Conservation (phyloP, 352 stramenopile species). For the Phytophthora cactorum region DNA sequence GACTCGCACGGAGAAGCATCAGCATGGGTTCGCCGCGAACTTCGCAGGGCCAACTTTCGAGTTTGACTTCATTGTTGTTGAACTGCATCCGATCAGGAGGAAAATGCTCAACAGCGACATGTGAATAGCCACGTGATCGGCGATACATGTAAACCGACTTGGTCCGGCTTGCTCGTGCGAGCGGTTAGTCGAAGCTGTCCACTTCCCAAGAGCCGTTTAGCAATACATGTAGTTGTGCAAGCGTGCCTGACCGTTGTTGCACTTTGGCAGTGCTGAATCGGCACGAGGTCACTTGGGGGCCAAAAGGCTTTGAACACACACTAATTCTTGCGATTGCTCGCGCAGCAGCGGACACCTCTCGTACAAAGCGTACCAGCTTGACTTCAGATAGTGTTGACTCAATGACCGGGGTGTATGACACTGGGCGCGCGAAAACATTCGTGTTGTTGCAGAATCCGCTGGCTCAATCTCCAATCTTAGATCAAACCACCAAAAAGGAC, state of each 20-base stretch:
- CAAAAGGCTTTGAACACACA: not conserved
- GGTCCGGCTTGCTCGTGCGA: slow-evolving; percentile 17
- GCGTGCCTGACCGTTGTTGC: not conserved
- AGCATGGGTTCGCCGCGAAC: slow-evolving; percentile 4
- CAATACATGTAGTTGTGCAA: not conserved
- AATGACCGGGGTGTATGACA: slow-evolving; percentile 24
- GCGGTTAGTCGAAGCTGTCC: slow-evolving; percentile 34
- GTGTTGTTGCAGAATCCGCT: slow-evolving; percentile 24
- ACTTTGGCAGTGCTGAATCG: not conserved
- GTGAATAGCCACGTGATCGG: slow-evolving; percentile 32
- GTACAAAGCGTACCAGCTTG: slow-evolving; percentile 5
- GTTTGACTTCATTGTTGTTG: slow-evolving; percentile 13
- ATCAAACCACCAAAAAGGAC: slow-evolving; percentile 8
- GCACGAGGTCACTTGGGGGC: too few relatives aligned
- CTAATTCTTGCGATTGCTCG: slow-evolving; percentile 3
- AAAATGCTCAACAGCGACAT: slow-evolving; percentile 37
- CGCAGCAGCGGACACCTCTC: slow-evolving; percentile 12
- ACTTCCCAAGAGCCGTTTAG: slow-evolving; percentile 11
- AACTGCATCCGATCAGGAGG: slow-evolving; percentile 14
- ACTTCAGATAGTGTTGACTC: slow-evolving; percentile 13
- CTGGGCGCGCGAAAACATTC: slow-evolving; percentile 7
- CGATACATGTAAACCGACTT: slow-evolving; percentile 2
- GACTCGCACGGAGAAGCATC: slow-evolving; percentile 15
- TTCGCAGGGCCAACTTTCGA: slow-evolving; percentile 7
- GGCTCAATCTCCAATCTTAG: slow-evolving; percentile 11